Conservation (phyloP, 2,329 filamentous ascomycete genomes). For the Epichloe gansuensis region DNA sequence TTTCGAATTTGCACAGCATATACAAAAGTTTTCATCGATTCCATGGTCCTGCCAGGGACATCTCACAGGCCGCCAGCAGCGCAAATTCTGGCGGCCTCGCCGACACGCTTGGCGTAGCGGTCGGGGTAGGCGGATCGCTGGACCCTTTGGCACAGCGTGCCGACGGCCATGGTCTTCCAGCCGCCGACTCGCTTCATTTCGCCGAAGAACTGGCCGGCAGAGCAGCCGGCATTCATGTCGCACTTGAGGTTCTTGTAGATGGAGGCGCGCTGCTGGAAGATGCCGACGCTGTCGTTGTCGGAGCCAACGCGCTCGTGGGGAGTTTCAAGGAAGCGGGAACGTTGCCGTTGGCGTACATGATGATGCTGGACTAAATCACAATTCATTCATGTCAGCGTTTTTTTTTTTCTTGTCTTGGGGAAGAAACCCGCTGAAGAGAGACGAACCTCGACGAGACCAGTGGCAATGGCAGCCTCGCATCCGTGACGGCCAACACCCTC, state of each 20-base stretch:
- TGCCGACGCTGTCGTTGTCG: constrained; percentile 13
- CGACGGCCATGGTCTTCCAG: constrained; percentile 12
- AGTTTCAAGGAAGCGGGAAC: constrained; percentile 11
- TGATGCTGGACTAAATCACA: constrained; percentile 8
- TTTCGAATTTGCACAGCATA: neutral
- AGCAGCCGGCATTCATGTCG: constrained; percentile 12
- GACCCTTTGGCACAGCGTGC: constrained; percentile 13
- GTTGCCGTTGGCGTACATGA: constrained; percentile 11
- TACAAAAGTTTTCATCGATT: neutral
- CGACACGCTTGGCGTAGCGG: constrained; percentile 9
- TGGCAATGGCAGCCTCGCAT: constrained; percentile 12
- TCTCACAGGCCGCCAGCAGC: constrained; percentile 10
- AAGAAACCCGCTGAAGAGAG: neutral
- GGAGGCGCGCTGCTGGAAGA: constrained; percentile 14
- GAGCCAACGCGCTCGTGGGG: constrained; percentile 11
- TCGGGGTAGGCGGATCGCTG: constrained; percentile 12
- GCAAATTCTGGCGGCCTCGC: constrained; percentile 10
- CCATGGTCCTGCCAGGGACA: too few species aligned
- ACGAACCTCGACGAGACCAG: constrained; percentile 12
- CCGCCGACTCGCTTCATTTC: constrained; percentile 11
- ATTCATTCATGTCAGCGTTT: neutral
- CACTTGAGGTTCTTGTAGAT: constrained; percentile 12
- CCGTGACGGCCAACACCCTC: constrained; percentile 10
- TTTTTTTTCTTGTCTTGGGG: neutral
- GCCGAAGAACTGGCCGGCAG: constrained; percentile 11